Base-by-base conservation (phyloP, 2,329 filamentous ascomycete species). In the Xylaria sp. region DNA sequence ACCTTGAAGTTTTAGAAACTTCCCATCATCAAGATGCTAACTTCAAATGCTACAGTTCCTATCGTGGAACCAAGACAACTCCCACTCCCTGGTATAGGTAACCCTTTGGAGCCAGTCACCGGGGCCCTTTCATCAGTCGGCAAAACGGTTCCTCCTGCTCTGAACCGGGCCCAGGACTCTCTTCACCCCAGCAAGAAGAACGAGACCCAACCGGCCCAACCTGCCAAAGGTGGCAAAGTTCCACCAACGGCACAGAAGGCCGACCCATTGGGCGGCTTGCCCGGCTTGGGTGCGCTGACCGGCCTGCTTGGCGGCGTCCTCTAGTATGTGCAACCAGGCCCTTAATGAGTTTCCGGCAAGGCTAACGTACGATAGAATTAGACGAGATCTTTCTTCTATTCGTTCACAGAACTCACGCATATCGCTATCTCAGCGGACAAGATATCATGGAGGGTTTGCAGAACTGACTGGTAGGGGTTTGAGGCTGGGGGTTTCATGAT, bases 71-170 rank as follows among this genome's bases (percentile, higher is more conserved):
- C 62, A 12, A 58, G 69, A 65, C 64, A 70, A 27, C 36, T 69
- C 12, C n/a, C 6, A 27, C 24, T 27, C 24, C 24, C 24, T 27
- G 24, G 24, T 27, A 27, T 71, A 4, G 67, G 67, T 30, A 36
- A 39, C 12, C 30, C 56, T 54, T 55, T 61, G 5, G 7, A 56
- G 14, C 72, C 72, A 0, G 12, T 72, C 27, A 59, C 45, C 53
- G n/a, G 12, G 4, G 47, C 69, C 45, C 58, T 73, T 11, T 32
- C 27, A 19, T 30, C 65, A 34, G 69, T 67, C 14, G 67, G 61
- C 50, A 62, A 70, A 51, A 61, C 70, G 8, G 45, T 68, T 11
- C 69, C 70, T 9, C 24, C 47, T 19, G 50, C 65, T 11, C 1
- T 71, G 17, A 21, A 12, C 19, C 3, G 48, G 36, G 55, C 66